A percentile compares a stretch with the other conserved stretches of the same genome.
These are phyloP conservation scores for Chlorella sp. DNA, from an alignment of 139 green algal species.

Conservation along the genomic window DNA sequence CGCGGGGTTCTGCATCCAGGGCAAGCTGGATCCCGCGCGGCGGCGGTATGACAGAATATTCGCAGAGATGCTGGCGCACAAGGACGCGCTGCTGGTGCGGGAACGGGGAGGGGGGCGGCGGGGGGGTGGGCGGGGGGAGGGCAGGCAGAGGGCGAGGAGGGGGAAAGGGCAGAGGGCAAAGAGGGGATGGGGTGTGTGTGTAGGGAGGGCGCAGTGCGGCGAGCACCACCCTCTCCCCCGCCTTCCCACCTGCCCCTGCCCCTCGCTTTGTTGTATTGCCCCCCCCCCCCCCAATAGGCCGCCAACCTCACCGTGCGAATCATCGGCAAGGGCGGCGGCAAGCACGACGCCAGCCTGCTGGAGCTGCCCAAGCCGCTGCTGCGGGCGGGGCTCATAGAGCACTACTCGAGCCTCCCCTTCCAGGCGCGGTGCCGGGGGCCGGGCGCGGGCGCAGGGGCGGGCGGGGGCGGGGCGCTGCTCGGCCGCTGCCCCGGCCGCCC, in stretches of 20 bases:
- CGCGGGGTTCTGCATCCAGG: constrained; percentile 25
- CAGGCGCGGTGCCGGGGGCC: constrained; percentile 18
- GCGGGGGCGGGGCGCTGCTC: neutral
- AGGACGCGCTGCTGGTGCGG: neutral
- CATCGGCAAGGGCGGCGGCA: constrained; percentile 31
- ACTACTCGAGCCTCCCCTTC: constrained; percentile 36
- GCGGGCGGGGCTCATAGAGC: constrained; percentile 21
- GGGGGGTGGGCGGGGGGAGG: too few relatives aligned
- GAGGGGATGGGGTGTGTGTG: too few relatives aligned
- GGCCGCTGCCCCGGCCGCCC: neutral
- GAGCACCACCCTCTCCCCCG: too few relatives aligned
- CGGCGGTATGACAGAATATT: constrained; percentile 37
- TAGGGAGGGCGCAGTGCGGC: too few relatives aligned
- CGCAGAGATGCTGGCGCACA: constrained; percentile 9
- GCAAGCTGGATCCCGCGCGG: constrained; percentile 35
- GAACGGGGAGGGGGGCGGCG: too few relatives aligned
- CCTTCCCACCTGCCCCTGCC: too few relatives aligned
- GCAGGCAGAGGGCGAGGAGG: too few relatives aligned
- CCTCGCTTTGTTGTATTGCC: too few relatives aligned
- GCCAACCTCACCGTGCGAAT: constrained; percentile 28
- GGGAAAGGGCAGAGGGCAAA: too few relatives aligned
- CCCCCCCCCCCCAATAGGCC: too few relatives aligned
- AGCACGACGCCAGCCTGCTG: neutral
- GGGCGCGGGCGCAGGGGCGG: neutral
- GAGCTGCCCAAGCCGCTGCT: constrained; percentile 23